Percentiles rank a stretch among this genome's conserved stretches.
These are phyloP conservation scores for Metschnikowia amazonensis DNA, from an alignment of 805 yeast species.

Conservation along the genomic window DNA sequence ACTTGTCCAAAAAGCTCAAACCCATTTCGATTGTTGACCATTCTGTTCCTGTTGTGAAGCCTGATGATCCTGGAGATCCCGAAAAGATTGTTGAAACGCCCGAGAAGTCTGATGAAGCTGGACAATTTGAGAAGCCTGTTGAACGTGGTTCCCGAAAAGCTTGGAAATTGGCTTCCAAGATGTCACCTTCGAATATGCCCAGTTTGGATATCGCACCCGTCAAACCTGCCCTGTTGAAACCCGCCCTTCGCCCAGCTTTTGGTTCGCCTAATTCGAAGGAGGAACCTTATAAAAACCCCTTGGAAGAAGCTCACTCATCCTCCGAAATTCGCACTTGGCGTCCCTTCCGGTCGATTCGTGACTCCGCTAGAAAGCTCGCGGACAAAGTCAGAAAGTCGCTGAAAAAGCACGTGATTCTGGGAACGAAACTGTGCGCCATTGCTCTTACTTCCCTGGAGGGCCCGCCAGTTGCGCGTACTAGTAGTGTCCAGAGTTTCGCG, in stretches of 20 bases:
- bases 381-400: not conserved
- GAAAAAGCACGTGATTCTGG: not conserved
- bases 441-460: conserved; percentile 1
- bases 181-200: not conserved
- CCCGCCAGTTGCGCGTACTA: not conserved
- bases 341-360: not conserved
- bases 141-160: not conserved
- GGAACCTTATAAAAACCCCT: not conserved
- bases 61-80: not conserved
- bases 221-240: not conserved
- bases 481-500: not conserved
- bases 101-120: not conserved
- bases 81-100: not conserved
- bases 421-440: not conserved
- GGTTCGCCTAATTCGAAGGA: not conserved
- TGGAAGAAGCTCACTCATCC: not conserved
- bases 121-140: not conserved
- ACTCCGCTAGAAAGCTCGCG: conserved; percentile 1
- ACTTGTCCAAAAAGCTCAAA: not conserved
- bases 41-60: not conserved
- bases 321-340: not conserved
- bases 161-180: not conserved
- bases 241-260: not conserved
- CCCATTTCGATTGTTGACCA: not conserved
- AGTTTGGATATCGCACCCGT: not conserved